phyloP scores from a whole-genome alignment of 345 rosid genomes.

The Anastatica hierochuntica region DNA sequence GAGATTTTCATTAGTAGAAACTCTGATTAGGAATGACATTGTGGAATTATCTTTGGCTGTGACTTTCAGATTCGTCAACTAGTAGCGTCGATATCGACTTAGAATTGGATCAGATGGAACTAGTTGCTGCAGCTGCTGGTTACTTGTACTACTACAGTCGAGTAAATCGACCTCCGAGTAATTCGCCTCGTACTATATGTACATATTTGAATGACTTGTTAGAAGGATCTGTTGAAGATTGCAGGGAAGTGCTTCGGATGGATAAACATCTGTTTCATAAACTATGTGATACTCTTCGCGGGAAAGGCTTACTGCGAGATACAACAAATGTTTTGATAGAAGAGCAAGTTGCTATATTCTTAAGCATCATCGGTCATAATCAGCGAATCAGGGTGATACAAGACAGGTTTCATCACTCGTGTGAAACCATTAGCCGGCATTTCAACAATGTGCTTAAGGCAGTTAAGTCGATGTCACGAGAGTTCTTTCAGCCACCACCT shows the following conservation, averaged over 20 bases:
- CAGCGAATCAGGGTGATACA: slow-evolving; percentile 75
- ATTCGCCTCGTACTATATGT: slow-evolving; percentile 29
- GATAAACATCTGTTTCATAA: slow-evolving; percentile 60
- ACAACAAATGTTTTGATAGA: slow-evolving; percentile 61
- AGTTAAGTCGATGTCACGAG: slow-evolving; percentile 62
- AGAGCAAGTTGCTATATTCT: slow-evolving; percentile 70
- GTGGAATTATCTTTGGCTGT: no score
- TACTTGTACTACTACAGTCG: slow-evolving; percentile 42
- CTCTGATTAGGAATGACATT: no score
- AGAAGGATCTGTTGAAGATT: slow-evolving; percentile 41
- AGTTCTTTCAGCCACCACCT: slow-evolving; percentile 40
- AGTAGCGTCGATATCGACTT: slow-evolving; percentile 48
- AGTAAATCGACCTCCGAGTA: slow-evolving; percentile 33
- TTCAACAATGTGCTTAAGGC: slow-evolving; percentile 75
- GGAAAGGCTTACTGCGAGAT: slow-evolving; percentile 54
- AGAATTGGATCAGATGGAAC: slow-evolving; percentile 78
- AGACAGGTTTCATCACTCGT: slow-evolving; percentile 68
- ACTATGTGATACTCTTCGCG: slow-evolving; percentile 41
- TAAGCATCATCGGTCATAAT: slow-evolving; percentile 64
- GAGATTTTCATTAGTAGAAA: no score
- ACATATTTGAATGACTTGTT: slow-evolving; percentile 48
- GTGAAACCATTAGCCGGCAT: slow-evolving; percentile 80
- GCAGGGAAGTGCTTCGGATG: slow-evolving; percentile 69
- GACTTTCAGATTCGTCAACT: no score
- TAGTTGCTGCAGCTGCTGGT: slow-evolving; percentile 73